Evolutionary conservation across 1,284 basidiomycete genomes (phyloP).

Genomic region (Takashimella koratensis): DNA sequence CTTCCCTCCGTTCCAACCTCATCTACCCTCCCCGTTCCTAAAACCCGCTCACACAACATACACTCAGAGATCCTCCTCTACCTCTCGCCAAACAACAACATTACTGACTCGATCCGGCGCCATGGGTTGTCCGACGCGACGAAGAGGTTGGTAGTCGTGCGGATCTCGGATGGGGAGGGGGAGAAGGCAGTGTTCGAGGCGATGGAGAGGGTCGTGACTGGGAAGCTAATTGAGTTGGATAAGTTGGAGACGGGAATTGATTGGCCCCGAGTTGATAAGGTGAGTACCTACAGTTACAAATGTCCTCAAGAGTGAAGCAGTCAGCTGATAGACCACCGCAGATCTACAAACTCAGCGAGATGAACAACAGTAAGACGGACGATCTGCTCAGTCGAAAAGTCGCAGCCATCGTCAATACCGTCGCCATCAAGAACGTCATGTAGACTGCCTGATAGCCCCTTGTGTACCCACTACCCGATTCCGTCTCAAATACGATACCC

Average conservation of each 20-base stretch:
- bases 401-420: slow-evolving; percentile 66
- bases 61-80: slow-evolving; percentile 80
- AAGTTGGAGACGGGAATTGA: slow-evolving; percentile 20
- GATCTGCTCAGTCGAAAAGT: slow-evolving; percentile 53
- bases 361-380: slow-evolving; percentile 44
- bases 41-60: slow-evolving; percentile 42
- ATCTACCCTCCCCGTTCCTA: slow-evolving; percentile 13
- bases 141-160: slow-evolving; percentile 68
- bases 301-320: neutral
- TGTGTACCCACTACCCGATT: no score
- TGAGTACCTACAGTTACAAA: no score
- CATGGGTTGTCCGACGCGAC: slow-evolving; percentile 73
- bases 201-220: slow-evolving; percentile 61
- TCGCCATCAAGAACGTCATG: slow-evolving; percentile 73
- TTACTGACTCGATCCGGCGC: slow-evolving; percentile 75
- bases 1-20: slow-evolving; percentile 13
- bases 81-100: slow-evolving; percentile 81
- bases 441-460: slow-evolving; percentile 16
- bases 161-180: slow-evolving; percentile 51
- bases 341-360: slow-evolving; percentile 69
- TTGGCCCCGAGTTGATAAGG: slow-evolving; percentile 63
- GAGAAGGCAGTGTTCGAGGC: slow-evolving; percentile 49
- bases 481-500: slow-evolving; percentile 12
- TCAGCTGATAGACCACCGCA: slow-evolving; percentile 43
- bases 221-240: slow-evolving; percentile 54